A percentile compares a stretch with the other conserved stretches of the same genome.
phyloP scores from a whole-genome alignment of 495 filamentous ascomycete genomes.

The Xylaria venustula region DNA sequence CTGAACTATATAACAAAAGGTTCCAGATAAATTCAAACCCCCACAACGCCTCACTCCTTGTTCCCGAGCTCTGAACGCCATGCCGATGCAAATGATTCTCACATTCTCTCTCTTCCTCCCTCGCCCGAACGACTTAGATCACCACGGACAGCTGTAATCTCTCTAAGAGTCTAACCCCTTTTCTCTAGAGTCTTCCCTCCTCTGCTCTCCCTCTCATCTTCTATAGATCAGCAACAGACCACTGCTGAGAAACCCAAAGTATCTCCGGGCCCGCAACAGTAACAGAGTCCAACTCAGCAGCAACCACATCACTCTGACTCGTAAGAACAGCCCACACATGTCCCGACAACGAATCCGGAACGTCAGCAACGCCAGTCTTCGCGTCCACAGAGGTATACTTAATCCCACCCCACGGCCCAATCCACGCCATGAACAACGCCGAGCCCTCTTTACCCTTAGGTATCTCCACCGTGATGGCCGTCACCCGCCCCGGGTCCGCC shows the following conservation, averaged over 20 bases:
- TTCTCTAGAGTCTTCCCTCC: not conserved
- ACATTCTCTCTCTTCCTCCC: too few species aligned
- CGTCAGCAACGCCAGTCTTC: conserved; percentile 15
- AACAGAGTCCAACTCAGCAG: conserved; percentile 20
- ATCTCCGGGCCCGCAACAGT: conserved; percentile 40
- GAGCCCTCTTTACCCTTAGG: conserved; percentile 1
- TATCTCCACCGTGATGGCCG: conserved; percentile 21
- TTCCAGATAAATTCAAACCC: too few species aligned
- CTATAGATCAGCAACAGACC: not conserved
- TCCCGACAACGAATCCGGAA: conserved; percentile 33
- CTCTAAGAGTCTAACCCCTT: not conserved
- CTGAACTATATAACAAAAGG: too few species aligned
- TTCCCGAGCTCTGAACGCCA: too few species aligned
- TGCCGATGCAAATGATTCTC: too few species aligned
- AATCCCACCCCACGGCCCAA: conserved; percentile 38
- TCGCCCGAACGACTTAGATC: too few species aligned
- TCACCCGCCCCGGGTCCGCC: conserved; percentile 12
- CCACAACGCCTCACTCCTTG: too few species aligned
- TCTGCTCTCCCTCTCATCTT: too few species aligned
- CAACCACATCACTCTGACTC: conserved; percentile 19
- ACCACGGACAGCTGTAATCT: too few species aligned
- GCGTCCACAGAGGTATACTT: conserved; percentile 28
- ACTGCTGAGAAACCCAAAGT: conserved; percentile 36
- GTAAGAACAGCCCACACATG: conserved; percentile 38
- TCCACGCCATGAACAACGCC: conserved; percentile 34